These are phyloP conservation scores for Pistacia integerrima DNA, from an alignment of 345 rosid genomes.

Conservation along the genomic window DNA sequence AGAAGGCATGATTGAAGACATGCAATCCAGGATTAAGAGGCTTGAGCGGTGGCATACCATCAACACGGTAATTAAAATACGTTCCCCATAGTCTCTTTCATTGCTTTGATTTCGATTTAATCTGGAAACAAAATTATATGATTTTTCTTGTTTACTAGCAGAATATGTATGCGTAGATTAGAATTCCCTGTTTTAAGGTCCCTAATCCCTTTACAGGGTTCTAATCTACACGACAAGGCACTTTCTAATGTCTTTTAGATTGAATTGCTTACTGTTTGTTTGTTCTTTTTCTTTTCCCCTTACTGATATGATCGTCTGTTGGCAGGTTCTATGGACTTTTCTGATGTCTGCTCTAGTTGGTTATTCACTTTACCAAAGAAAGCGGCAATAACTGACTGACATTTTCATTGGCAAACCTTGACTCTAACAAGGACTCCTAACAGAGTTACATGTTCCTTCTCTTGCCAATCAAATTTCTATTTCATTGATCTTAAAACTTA, in stretches of 20 bases:
- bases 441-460: not conserved
- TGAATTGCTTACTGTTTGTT: not conserved
- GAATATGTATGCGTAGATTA: no score
- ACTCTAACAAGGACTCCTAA: conserved; percentile 8
- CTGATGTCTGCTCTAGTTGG: conserved; percentile 96
- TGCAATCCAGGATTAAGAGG: conserved; percentile 86
- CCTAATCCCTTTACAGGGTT: not conserved
- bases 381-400: conserved; percentile 40
- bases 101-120: not conserved
- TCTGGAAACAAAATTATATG: not conserved
- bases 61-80: conserved; percentile 60
- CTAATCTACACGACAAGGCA: not conserved
- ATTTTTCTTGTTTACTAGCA: not conserved
- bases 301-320: not conserved
- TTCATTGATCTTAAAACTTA: not conserved
- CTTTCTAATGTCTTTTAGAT: not conserved
- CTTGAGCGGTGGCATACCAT: conserved; percentile 94
- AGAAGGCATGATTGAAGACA: conserved; percentile 79
- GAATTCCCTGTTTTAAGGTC: not conserved
- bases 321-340: conserved; percentile 95
- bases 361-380: conserved; percentile 92
- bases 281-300: not conserved
- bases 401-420: not conserved
- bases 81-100: not conserved
- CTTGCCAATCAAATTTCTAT: not conserved